phyloP scores from a whole-genome alignment of 1,284 basidiomycete species.

The Inonotus obliquus region DNA sequence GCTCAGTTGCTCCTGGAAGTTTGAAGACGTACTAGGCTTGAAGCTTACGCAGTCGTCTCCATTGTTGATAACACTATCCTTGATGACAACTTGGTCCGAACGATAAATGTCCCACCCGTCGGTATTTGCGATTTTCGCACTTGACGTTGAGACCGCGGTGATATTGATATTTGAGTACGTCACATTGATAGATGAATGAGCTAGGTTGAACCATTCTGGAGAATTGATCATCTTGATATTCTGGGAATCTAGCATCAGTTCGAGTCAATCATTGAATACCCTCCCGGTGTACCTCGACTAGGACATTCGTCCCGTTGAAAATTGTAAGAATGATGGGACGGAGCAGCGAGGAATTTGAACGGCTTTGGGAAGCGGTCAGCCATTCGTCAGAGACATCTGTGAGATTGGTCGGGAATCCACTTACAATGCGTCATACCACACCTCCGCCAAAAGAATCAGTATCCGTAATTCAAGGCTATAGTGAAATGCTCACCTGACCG shows the following conservation, averaged over 20 bases:
- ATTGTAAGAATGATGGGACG: conserved; percentile 59
- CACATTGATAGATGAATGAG: conserved; percentile 31
- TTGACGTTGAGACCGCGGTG: conserved; percentile 38
- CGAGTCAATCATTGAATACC: not conserved
- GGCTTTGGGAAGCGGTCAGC: conserved; percentile 24
- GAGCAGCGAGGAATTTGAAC: conserved; percentile 43
- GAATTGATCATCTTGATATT: conserved; percentile 45
- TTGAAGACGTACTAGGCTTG: conserved; percentile 49
- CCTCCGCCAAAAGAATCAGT: conserved; percentile 27
- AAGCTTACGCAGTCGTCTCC: conserved; percentile 64
- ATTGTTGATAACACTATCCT: conserved; percentile 51
- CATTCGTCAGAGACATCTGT: not conserved
- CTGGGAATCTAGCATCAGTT: not conserved
- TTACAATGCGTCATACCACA: conserved; percentile 55
- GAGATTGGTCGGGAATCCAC: conserved; percentile 21
- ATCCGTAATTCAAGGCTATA: not conserved
- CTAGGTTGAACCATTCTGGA: conserved; percentile 48
- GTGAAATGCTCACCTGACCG: conserved; percentile 39
- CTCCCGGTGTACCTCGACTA: conserved; percentile 33
- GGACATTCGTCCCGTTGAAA: conserved; percentile 51
- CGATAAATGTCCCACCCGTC: conserved; percentile 66
- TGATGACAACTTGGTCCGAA: conserved; percentile 45
- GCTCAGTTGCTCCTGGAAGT: not conserved
- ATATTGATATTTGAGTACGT: conserved; percentile 33
- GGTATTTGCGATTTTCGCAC: conserved; percentile 38